Conservation (phyloP, 306 rosid species). For the Citrullus amarus region DNA sequence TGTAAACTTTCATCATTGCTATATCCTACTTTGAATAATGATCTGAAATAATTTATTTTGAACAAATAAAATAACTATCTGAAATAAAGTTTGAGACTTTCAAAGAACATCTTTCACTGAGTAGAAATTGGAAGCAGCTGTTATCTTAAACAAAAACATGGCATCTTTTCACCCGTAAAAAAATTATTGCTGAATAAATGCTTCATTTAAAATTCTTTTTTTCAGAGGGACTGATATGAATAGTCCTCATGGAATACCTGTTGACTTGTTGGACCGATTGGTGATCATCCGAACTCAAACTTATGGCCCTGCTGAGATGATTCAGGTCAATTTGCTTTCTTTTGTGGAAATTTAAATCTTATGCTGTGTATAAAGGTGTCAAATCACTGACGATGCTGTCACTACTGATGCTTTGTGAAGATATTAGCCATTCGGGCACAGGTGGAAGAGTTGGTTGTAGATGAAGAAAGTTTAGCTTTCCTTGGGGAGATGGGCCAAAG, state of each 20-base stretch:
- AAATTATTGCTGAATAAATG: background rate
- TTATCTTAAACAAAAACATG: background rate
- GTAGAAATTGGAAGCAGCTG: background rate
- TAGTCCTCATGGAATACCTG: constrained; percentile 98
- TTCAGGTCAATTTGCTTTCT: constrained; percentile 40
- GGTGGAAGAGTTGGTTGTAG: constrained; percentile 75
- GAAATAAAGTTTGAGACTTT: background rate
- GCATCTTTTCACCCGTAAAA: background rate
- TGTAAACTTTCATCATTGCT: background rate
- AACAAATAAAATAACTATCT: too few relatives aligned
- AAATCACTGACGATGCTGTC: constrained; percentile 1
- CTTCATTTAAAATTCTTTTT: background rate
- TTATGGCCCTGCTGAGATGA: constrained; percentile 88
- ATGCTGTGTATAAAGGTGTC: background rate
- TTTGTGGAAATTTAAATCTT: background rate
- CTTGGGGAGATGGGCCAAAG: constrained; percentile 81
- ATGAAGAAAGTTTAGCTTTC: constrained; percentile 85
- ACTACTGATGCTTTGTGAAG: constrained; percentile 26
- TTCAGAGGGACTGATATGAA: constrained; percentile 70
- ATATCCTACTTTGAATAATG: background rate
- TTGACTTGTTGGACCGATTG: constrained; percentile 81
- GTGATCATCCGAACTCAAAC: constrained; percentile 75
- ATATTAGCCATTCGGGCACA: constrained; percentile 87
- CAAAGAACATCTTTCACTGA: background rate
- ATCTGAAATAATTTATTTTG: background rate